Conservation (phyloP, 2,329 filamentous ascomycete species). For the Scorias spongiosa region DNA sequence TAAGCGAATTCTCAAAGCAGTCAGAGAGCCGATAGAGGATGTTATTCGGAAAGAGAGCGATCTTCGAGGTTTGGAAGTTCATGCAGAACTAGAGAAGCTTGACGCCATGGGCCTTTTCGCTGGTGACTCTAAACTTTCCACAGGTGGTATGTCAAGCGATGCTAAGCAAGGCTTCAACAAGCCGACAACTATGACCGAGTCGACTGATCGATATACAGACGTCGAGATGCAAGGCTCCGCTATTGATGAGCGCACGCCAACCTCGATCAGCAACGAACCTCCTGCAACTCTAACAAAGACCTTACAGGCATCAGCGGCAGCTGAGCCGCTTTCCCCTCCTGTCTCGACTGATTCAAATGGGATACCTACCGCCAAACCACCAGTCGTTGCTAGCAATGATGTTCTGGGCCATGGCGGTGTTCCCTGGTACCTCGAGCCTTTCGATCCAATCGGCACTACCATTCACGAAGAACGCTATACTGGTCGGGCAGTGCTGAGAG, state of each 20-base stretch:
- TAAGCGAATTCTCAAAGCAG: constrained; percentile 72
- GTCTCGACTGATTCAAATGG: constrained; percentile 20
- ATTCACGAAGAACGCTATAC: constrained; percentile 61
- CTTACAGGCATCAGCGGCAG: constrained; percentile 9
- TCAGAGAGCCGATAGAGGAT: constrained; percentile 63
- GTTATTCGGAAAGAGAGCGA: constrained; percentile 72
- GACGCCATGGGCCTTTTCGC: constrained; percentile 49
- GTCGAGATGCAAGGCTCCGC: background rate
- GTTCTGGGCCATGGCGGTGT: constrained; percentile 53
- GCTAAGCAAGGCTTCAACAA: background rate
- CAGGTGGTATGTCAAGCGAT: constrained; percentile 1
- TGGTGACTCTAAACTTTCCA: constrained; percentile 51
- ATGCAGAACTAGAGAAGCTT: constrained; percentile 56
- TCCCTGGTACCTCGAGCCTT: constrained; percentile 74
- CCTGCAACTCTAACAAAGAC: constrained; percentile 6
- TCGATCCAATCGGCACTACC: constrained; percentile 66
- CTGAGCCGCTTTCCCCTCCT: constrained; percentile 20
- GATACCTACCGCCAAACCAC: constrained; percentile 21
- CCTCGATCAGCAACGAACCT: constrained; percentile 2
- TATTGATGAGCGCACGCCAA: background rate
- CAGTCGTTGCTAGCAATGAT: constrained; percentile 7
- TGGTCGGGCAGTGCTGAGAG: constrained; percentile 54
- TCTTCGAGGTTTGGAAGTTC: constrained; percentile 53
- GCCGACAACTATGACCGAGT: background rate
- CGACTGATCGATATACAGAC: background rate